Conservation (phyloP, 2,329 filamentous ascomycete genomes). For the Scopulariopsis brevicaulis region DNA sequence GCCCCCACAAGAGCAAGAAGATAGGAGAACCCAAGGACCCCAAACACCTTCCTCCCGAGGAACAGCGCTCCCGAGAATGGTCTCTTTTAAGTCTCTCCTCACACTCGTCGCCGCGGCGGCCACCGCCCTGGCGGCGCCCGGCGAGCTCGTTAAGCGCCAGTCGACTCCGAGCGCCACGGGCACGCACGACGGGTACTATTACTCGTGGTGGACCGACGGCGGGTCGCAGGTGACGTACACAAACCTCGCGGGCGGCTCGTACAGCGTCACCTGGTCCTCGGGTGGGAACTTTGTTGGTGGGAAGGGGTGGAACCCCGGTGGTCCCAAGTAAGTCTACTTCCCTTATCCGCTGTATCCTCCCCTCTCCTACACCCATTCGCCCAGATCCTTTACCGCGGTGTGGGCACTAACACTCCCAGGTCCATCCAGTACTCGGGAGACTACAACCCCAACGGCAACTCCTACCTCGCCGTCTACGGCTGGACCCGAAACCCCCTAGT, state of each 20-base stretch:
- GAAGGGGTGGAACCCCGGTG: conserved; percentile 46
- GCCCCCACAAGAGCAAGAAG: neutral
- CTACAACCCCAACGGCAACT: conserved; percentile 20
- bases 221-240: conserved; percentile 29
- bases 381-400: neutral
- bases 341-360: too few relatives aligned
- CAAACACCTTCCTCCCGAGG: neutral
- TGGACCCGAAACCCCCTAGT: conserved; percentile 23
- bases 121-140: neutral
- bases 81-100: conserved; percentile 4
- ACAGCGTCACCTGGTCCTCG: conserved; percentile 31
- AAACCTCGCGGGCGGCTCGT: conserved; percentile 28
- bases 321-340: conserved; percentile 24
- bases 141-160: conserved; percentile 4
- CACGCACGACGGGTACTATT: conserved; percentile 30
- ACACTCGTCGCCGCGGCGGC: neutral
- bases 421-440: conserved; percentile 16
- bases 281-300: conserved; percentile 43
- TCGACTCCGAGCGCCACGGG: conserved; percentile 22
- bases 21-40: neutral
- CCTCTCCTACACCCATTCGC: too few relatives aligned
- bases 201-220: conserved; percentile 36
- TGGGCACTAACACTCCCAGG: conserved; percentile 5
- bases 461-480: conserved; percentile 25
- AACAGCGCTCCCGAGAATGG: neutral